phyloP scores from a whole-genome alignment of 2,329 filamentous ascomycete species.

The Paradendryphiella salina region DNA sequence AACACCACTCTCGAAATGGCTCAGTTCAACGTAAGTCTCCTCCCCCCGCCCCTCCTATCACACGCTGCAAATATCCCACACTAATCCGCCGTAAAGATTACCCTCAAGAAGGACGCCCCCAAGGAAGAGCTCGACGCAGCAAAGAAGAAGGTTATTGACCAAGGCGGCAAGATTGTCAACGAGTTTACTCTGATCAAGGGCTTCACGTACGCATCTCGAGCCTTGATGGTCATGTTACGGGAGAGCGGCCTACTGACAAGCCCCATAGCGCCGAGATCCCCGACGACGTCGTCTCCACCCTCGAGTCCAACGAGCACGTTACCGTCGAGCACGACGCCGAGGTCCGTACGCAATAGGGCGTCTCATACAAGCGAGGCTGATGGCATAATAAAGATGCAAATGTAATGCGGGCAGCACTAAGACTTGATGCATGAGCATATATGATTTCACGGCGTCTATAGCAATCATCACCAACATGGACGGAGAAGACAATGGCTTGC shows the following conservation, averaged over 20 bases:
- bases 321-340: slow-evolving; percentile 75
- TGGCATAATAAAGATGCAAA: slow-evolving; percentile 11
- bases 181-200: slow-evolving; percentile 89
- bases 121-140: slow-evolving; percentile 71
- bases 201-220: slow-evolving; percentile 71
- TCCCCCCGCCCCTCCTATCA: not conserved
- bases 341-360: slow-evolving; percentile 69
- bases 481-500: not conserved
- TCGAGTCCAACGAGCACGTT: slow-evolving; percentile 72
- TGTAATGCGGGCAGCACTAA: not conserved
- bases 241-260: slow-evolving; percentile 8
- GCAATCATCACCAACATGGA: slow-evolving; percentile 1
- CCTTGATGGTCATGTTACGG: not conserved
- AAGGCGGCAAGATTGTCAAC: slow-evolving; percentile 82
- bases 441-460: slow-evolving; percentile 9
- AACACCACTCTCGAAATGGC: slow-evolving; percentile 14
- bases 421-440: slow-evolving; percentile 3
- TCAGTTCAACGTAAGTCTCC: slow-evolving; percentile 22
- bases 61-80: not conserved
- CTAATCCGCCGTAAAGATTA: slow-evolving; percentile 62
- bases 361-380: slow-evolving; percentile 6
- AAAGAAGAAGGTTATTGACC: slow-evolving; percentile 72
- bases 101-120: slow-evolving; percentile 72
- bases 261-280: slow-evolving; percentile 69
- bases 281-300: slow-evolving; percentile 65